These are phyloP conservation scores for Neurospora sp. DNA, from an alignment of 495 filamentous ascomycete genomes.

Conservation along the genomic window DNA sequence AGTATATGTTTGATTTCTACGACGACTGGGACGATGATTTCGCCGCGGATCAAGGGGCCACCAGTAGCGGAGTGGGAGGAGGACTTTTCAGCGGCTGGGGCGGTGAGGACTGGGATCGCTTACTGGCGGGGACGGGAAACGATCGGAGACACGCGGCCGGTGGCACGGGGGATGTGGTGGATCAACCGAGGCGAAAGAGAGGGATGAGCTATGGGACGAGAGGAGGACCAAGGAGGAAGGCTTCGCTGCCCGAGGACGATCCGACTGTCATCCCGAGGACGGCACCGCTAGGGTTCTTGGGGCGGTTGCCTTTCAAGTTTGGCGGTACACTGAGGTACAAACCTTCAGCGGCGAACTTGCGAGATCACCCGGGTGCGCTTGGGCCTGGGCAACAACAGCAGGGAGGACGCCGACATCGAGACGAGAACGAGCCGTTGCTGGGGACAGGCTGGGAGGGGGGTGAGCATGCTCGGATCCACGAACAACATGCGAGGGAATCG, in stretches of 20 bases:
- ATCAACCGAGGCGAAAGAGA: slow-evolving; percentile 63
- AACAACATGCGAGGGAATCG: slow-evolving; percentile 14
- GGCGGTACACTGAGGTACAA: slow-evolving; percentile 79
- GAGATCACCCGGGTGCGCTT: slow-evolving; percentile 64
- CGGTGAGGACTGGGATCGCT: slow-evolving; percentile 72
- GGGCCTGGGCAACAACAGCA: slow-evolving; percentile 24
- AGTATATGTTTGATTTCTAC: slow-evolving; percentile 93
- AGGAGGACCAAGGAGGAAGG: slow-evolving; percentile 56
- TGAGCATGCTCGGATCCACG: slow-evolving; percentile 12
- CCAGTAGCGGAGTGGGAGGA: slow-evolving; percentile 23
- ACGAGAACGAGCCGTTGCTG: slow-evolving; percentile 67
- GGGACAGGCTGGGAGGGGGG: slow-evolving; percentile 43
- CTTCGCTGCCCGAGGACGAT: slow-evolving; percentile 54
- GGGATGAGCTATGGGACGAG: slow-evolving; percentile 86
- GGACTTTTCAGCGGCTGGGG: slow-evolving; percentile 53
- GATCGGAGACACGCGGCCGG: slow-evolving; percentile 21
- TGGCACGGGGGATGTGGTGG: slow-evolving; percentile 31
- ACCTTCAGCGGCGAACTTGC: slow-evolving; percentile 81
- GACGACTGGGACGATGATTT: slow-evolving; percentile 91
- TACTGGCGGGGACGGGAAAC: slow-evolving; percentile 67
- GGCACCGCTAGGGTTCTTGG: slow-evolving; percentile 76
- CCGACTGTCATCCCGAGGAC: slow-evolving; percentile 87
- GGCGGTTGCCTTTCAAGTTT: slow-evolving; percentile 74
- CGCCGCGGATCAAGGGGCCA: slow-evolving; percentile 31
- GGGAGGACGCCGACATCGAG: slow-evolving; percentile 37